Base-by-base conservation (phyloP, 192 early-diverging fungal species). In the Anaeromyces robustus region DNA sequence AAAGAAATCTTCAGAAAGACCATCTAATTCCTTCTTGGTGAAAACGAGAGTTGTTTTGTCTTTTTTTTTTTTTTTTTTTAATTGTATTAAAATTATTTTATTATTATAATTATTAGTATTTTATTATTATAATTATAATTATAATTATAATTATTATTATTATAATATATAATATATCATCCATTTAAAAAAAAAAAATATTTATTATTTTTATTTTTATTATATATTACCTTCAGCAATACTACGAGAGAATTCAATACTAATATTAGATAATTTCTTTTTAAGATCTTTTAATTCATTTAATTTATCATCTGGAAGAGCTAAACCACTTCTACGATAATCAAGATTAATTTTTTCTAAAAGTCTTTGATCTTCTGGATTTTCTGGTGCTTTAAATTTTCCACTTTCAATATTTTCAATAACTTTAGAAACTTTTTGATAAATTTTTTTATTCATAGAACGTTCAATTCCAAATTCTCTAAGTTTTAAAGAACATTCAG, bases 281-380 rank as follows among this genome's bases (percentile, higher is more conserved):
- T 90, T 88, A 78, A 94, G 85, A n/a, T 82, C 82, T 77, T 86
- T 91, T 29, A 95, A 83, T 77, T 87, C 85, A 79, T 90, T 83
- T 77, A 91, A 91, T 79, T 92, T 82, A 4, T 88, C 86, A 77
- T 89, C 86, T 18, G 86, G 82, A 18, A 96, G 88, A 30, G 87
- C 91, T 26, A 94, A 87, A 12, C 95, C 95, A 80, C 92, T 90
- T 79, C 94, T 87, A 78, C 87, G 86, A 84, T 89, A 96, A 77
- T 88, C 87, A 28, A 87, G 85, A 32, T 92, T 86, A 29, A 91
- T 90, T 83, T 92, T 92, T 37, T 89, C 86, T 26, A 94, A 85
- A 78, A 95, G 86, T 12, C 95, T 91, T 18, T 86, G 85, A 80
- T 91, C 93, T 83, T 94, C 92, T 9, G 88, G 82, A 28, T 87